These are phyloP conservation scores for Chamaecrista fasciculata DNA, from an alignment of 306 rosid species.

Conservation along the genomic window DNA sequence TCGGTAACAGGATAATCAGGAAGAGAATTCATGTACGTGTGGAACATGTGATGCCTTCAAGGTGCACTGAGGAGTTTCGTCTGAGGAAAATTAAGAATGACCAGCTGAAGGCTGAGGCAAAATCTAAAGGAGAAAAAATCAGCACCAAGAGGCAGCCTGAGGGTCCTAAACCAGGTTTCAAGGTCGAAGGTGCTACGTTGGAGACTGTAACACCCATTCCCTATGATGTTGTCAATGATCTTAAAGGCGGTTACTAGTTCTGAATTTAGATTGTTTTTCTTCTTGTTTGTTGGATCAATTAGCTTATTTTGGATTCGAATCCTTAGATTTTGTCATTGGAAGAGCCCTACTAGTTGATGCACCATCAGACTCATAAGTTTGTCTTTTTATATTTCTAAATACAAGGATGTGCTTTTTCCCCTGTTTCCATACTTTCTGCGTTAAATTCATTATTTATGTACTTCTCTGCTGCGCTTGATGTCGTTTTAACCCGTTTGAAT, in stretches of 20 bases:
- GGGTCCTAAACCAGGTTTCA: slow-evolving; percentile 96
- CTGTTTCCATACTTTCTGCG: background rate
- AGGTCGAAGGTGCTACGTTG: slow-evolving; percentile 81
- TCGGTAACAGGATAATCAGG: slow-evolving; percentile 65
- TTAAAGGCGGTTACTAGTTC: slow-evolving; percentile 84
- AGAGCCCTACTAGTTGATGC: slow-evolving; percentile 2
- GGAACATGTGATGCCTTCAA: slow-evolving; percentile 85
- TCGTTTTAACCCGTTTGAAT: background rate
- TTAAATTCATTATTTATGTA: background rate
- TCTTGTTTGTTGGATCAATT: background rate
- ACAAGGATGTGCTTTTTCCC: slow-evolving; percentile 6
- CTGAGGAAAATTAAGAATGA: slow-evolving; percentile 74
- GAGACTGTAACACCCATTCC: slow-evolving; percentile 99
- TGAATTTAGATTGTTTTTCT: background rate
- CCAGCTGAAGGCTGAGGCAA: slow-evolving; percentile 75
- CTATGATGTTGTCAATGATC: slow-evolving; percentile 90
- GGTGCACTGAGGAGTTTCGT: slow-evolving; percentile 79
- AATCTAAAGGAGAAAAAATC: slow-evolving; percentile 62
- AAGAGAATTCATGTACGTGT: slow-evolving; percentile 92
- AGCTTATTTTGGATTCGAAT: slow-evolving; percentile 11
- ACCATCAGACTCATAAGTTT: slow-evolving; percentile 22
- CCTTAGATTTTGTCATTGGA: background rate
- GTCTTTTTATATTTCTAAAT: slow-evolving; percentile 16
- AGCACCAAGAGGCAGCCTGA: slow-evolving; percentile 87
- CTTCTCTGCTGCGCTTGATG: background rate